Evolutionary conservation across 768 basidiomycete genomes (phyloP), one percentile per base, ranked within the genome.

Genomic region (Stropharia rugosoannulata): DNA sequence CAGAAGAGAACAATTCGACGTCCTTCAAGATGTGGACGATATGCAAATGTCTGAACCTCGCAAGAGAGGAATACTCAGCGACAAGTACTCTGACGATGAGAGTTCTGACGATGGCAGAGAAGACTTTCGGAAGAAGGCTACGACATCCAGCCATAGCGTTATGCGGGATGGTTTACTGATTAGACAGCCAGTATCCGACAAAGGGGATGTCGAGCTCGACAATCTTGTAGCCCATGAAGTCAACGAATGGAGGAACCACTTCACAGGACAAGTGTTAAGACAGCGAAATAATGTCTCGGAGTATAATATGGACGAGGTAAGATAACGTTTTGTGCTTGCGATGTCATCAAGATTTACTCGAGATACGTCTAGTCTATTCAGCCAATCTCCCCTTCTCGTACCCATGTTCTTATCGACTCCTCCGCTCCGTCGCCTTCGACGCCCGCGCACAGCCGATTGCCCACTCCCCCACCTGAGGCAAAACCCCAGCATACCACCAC

Each of bases 171-270:
- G 64, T 1, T 51, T 64, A 41, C 54, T 60, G 16, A 52, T 58
- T 50, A 58, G 54, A 42, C 59, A 48, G 39, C 50, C 45, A 52
- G 54, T 55, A 3, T 44, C 54, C 18, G n/a, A 13, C 35, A 54
- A 41, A 42, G 35, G 40, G 29, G 59, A 57, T 15, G 56, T 81
- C 25, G 84, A 85, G 63, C 70, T 88, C 4, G 80, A 83, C 42
- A 73, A 75, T n/a, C 71, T 85, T 41, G 73, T 77, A 42, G 73
- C 80, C 5, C 72, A 65, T 49, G 83, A 85, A 60, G 74, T 81
- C 10, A 70, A 71, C 16, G 79, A 80, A 67, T 84, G 85, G 85
- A 70, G 82, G 54, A 74, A 68, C 11, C 70, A 77, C 50, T 72
- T 74, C 0, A 66, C 74, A 51, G 68, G 66, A 56, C 63, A 65